Base-by-base conservation (phyloP, 371 early-diverging fungal species). In the Syncephalis plumigaleata region DNA sequence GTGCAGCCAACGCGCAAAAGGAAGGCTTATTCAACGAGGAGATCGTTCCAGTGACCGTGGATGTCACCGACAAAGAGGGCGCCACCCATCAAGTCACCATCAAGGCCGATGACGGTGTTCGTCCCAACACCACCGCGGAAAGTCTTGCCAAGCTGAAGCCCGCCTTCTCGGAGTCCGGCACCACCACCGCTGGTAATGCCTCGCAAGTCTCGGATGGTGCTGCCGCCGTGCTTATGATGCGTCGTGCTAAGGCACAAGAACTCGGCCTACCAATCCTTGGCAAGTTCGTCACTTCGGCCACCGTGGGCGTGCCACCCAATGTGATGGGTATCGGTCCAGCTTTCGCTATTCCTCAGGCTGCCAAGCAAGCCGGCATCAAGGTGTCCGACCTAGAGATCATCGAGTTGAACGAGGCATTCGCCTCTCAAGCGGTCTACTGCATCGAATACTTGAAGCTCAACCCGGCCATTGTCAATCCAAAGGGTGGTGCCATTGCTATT, bases 131-230 rank as follows among this genome's bases (percentile, higher is more conserved):
- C 48, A 86, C 86, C 39, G 53, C 74, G 31, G 90, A 90, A 61
- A 58, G 51, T n/a, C 70, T 98, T 24, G 68, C 67, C 58, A 88
- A 89, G 69, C 74, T 98, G 46, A 72, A 77, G 44, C 90, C 98
- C 37, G 95, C 88, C 22, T 98, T 98, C 65, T 77, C 68, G 45
- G 75, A 77, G 38, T 62, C 77, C 45, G 97, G 95, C 42, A 54
- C 75, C 46, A 90, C 96, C 52, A 97, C 98, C 27, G 96, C 98
- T 39, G 98, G 95, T 51, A 96, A 91, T 62, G 83, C 97, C 43
- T 97, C 97, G 52, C 98, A 98, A 71, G 92, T 97, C 36, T 87
- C 93, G 17, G 98, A 98, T 64, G 98, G 97, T 61, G 97, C 97
- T 39, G 96, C 95, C 31, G 94, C 91, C 17, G 95, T 96, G 36